These are phyloP conservation scores for Mikania micrantha DNA, from an alignment of 129 eudicot species.

Conservation along the genomic window DNA sequence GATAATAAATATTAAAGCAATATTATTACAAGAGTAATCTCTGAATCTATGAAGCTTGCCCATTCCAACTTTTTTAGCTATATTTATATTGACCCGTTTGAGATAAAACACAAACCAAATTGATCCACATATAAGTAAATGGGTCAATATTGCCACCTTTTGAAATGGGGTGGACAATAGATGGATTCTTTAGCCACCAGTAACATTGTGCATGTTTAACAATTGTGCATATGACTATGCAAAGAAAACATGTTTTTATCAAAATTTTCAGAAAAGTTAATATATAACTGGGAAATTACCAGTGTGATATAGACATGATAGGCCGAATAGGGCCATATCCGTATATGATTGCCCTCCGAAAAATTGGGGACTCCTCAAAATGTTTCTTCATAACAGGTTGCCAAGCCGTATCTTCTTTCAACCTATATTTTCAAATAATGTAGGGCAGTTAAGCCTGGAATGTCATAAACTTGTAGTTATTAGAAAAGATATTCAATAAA, in stretches of 20 bases:
- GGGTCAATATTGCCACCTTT: slow-evolving; percentile 6
- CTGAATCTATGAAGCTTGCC: background rate
- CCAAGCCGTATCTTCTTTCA: slow-evolving; percentile 94
- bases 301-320: slow-evolving; percentile 87
- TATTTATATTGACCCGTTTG: background rate
- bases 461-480: slow-evolving; percentile 1
- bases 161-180: background rate
- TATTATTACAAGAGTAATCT: background rate
- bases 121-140: background rate
- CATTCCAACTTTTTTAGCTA: background rate
- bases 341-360: slow-evolving; percentile 56
- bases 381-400: slow-evolving; percentile 57
- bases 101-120: slow-evolving; percentile 7
- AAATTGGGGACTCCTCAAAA: slow-evolving; percentile 41
- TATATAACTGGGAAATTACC: slow-evolving; percentile 34
- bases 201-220: slow-evolving; percentile 5
- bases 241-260: background rate
- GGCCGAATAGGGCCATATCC: slow-evolving; percentile 88
- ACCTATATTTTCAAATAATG: slow-evolving; percentile 36
- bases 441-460: slow-evolving; percentile 1
- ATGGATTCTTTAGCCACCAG: background rate
- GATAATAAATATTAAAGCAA: background rate
- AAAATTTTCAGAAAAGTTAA: background rate
- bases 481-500: background rate
- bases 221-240: background rate